Conservation (phyloP, 2,329 filamentous ascomycete genomes). For the Albophoma yamanashiensis region DNA sequence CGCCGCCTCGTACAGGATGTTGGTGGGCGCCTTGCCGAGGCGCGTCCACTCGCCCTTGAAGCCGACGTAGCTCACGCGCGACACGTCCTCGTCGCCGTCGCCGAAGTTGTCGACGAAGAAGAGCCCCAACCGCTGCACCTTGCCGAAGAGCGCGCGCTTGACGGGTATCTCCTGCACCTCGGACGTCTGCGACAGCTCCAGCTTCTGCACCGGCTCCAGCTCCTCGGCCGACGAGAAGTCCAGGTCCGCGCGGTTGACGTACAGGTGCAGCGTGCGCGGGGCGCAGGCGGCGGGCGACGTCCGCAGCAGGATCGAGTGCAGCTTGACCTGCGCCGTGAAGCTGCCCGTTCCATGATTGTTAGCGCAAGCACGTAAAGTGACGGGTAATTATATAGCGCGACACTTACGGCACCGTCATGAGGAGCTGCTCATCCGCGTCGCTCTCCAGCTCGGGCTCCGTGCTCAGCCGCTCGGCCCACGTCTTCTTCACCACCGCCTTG, state of each 20-base stretch:
- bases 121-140: conserved; percentile 68
- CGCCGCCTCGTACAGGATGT: conserved; percentile 87
- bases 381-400: neutral
- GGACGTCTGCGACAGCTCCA: conserved; percentile 66
- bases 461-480: conserved; percentile 72
- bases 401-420: conserved; percentile 80
- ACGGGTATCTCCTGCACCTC: conserved; percentile 84
- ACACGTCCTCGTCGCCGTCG: conserved; percentile 69
- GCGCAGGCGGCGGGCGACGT: conserved; percentile 60
- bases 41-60: conserved; percentile 95
- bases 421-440: conserved; percentile 84
- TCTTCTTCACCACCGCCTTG: conserved; percentile 72
- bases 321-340: conserved; percentile 87
- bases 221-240: conserved; percentile 74
- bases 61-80: conserved; percentile 69
- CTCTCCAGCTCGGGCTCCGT: conserved; percentile 67
- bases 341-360: conserved; percentile 34
- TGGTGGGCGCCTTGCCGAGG: conserved; percentile 59
- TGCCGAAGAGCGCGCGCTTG: conserved; percentile 79
- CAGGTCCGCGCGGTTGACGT: conserved; percentile 75
- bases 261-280: conserved; percentile 76
- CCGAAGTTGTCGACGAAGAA: conserved; percentile 92
- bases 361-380: neutral
- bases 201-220: conserved; percentile 57
- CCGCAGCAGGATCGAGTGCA: conserved; percentile 81